phyloP scores from a whole-genome alignment of 2,329 filamentous ascomycete species.

The Tolypocladium amazonense region DNA sequence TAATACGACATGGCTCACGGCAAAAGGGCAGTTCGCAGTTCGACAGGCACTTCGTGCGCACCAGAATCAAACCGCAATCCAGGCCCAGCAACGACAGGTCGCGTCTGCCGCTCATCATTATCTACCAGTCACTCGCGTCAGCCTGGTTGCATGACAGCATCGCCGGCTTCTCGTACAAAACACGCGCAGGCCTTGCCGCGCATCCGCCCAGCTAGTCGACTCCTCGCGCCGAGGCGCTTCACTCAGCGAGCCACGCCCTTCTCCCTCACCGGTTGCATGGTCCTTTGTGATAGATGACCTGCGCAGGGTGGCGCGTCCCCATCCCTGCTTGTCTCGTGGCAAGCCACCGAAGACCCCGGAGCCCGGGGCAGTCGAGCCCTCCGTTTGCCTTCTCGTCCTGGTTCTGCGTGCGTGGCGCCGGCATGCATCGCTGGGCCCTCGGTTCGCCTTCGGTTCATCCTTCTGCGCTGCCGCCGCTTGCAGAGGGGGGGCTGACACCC shows the following conservation, averaged over 20 bases:
- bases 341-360: not conserved
- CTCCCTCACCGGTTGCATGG: conserved; percentile 13
- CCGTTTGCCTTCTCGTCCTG: not conserved
- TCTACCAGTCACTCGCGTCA: not conserved
- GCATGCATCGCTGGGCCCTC: not conserved
- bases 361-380: not conserved
- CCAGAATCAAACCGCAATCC: not conserved
- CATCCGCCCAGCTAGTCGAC: not conserved
- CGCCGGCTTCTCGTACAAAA: not conserved
- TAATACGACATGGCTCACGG: too few species aligned
- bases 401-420: not conserved
- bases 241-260: not conserved
- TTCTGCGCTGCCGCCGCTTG: not conserved
- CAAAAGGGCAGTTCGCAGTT: too few species aligned
- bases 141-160: not conserved
- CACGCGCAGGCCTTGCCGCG: not conserved
- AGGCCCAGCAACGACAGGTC: not conserved
- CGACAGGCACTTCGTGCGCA: not conserved
- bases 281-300: conserved; percentile 20
- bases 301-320: not conserved
- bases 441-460: not conserved
- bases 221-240: not conserved
- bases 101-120: not conserved
- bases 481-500: not conserved
- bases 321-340: not conserved